Base-by-base conservation (phyloP, 2,329 filamentous ascomycete genomes). In the Aspergillus sp. region DNA sequence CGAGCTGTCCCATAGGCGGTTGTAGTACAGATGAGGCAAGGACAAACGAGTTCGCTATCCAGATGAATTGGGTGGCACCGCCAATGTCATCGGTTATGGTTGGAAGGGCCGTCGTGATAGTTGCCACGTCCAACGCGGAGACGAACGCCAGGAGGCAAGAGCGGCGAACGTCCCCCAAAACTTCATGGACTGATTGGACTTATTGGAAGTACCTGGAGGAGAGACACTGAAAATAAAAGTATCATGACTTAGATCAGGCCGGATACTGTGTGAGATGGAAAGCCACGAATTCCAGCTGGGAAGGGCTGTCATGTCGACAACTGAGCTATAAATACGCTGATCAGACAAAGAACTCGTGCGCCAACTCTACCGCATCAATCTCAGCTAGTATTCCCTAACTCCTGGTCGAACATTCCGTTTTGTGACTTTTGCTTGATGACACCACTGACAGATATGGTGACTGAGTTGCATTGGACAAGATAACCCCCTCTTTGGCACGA, bases 1-100 rank as follows among this genome's bases (percentile, higher is more conserved):
- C 75, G 1, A 83, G 61, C 62, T 85, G 81, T 0, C 81, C 81
- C 47, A 79, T 80, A 0, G 84, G 62, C 0, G 83, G 84, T 54
- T 82, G 82, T 1, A 83, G 71, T 2, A 78, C 76, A 0, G 80
- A 78, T 58, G 71, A 68, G 20, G 68, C 58, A 9, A 78, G 62
- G 20, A 77, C 60, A 60, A 72, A 77, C 7, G 61, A 65, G 56
- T 73, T 73, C 0, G 67, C 63, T 6, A 75, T 63, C 76, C 75
- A 78, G 10, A 78, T 60, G 50, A 77, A 79, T 7, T 55, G 18
- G 14, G 68, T 64, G 6, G 69, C 70, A 2, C 63, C 57, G 9
- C 74, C 67, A 1, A 78, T 57, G n/a, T 71, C 72, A 0, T 42
- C 55, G 4, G 67, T 65, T 36, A 80, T 80, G 0, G 73, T 75